A percentile compares a stretch with the other conserved stretches of the same genome.
Conservation (phyloP, 2,329 filamentous ascomycete genomes). For the Hypocreales sp. region DNA sequence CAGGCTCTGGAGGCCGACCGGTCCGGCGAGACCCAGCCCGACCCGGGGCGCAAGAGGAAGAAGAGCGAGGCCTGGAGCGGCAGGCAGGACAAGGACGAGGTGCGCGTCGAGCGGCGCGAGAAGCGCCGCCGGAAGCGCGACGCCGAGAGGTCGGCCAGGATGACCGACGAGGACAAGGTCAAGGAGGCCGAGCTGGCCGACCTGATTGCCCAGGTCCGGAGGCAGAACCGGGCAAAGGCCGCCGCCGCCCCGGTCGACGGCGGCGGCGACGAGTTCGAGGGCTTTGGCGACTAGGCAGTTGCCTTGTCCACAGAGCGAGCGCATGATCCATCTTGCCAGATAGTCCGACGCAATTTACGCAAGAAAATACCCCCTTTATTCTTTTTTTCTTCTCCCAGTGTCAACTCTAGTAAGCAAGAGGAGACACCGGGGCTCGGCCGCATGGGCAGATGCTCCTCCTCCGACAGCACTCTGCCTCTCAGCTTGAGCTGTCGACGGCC, state of each 20-base stretch:
- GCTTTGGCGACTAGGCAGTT: slow-evolving; percentile 33
- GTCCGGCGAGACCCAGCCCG: slow-evolving; percentile 19
- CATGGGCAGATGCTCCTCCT: no score
- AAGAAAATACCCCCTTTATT: no score
- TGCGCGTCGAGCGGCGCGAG: slow-evolving; percentile 44
- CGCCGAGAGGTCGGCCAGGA: slow-evolving; percentile 41
- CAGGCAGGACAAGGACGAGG: slow-evolving; percentile 50
- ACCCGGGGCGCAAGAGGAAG: slow-evolving; percentile 39
- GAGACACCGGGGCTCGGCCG: no score
- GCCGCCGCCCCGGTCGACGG: slow-evolving; percentile 12
- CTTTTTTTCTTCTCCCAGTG: no score
- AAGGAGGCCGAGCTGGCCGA: slow-evolving; percentile 47
- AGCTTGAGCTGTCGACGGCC: no score
- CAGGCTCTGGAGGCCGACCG: slow-evolving; percentile 36
- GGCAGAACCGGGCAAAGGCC: slow-evolving; percentile 32
- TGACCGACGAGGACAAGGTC: slow-evolving; percentile 56
- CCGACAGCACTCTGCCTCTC: no score
- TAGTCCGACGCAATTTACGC: no score
- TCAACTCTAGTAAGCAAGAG: no score
- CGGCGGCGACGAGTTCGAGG: slow-evolving; percentile 36
- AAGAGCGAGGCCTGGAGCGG: slow-evolving; percentile 59
- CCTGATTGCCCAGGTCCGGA: slow-evolving; percentile 49
- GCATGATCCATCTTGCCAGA: slow-evolving; percentile 3
- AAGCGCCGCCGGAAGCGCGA: slow-evolving; percentile 50
- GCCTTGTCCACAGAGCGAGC: no score